Conservation (phyloP, 768 basidiomycete species). For the Collybia mongolica region DNA sequence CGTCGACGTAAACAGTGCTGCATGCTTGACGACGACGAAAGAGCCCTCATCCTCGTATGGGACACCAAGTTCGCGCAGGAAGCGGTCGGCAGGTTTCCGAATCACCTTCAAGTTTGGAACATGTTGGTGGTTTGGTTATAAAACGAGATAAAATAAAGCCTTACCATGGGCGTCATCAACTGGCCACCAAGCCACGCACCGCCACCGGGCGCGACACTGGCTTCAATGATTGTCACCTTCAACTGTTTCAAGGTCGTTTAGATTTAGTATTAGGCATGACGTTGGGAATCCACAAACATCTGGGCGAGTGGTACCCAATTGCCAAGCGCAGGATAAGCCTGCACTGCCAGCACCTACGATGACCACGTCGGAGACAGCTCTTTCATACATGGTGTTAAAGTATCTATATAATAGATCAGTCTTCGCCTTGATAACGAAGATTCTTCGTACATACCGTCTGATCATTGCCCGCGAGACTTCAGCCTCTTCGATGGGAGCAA, state of each 20-base stretch:
- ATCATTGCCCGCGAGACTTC: slow-evolving; percentile 79
- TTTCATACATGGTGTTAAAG: slow-evolving; percentile 72
- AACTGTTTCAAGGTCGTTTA: slow-evolving; percentile 24
- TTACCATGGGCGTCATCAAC: slow-evolving; percentile 77
- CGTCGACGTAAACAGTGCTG: slow-evolving; percentile 79
- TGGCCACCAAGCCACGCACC: slow-evolving; percentile 81
- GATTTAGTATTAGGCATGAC: background rate
- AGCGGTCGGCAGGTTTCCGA: slow-evolving; percentile 73
- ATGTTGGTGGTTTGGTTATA: background rate
- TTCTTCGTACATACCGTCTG: slow-evolving; percentile 43
- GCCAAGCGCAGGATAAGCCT: slow-evolving; percentile 74
- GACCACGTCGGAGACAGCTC: slow-evolving; percentile 74
- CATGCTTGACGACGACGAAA: slow-evolving; percentile 81
- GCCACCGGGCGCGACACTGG: slow-evolving; percentile 76
- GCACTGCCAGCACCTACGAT: slow-evolving; percentile 73
- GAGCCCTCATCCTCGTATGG: slow-evolving; percentile 76
- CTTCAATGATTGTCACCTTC: slow-evolving; percentile 64
- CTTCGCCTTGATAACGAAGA: background rate
- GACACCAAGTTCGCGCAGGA: slow-evolving; percentile 68
- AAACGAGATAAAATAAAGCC: background rate
- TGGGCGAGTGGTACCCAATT: slow-evolving; percentile 63
- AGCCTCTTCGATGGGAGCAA: slow-evolving; percentile 74
- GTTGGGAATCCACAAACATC: slow-evolving; percentile 39
- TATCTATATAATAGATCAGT: slow-evolving; percentile 41
- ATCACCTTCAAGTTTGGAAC: slow-evolving; percentile 47